A percentile compares a stretch with the other conserved stretches of the same genome.
Evolutionary conservation across 805 yeast species (phyloP).

Genomic region (Candida suzukii): DNA sequence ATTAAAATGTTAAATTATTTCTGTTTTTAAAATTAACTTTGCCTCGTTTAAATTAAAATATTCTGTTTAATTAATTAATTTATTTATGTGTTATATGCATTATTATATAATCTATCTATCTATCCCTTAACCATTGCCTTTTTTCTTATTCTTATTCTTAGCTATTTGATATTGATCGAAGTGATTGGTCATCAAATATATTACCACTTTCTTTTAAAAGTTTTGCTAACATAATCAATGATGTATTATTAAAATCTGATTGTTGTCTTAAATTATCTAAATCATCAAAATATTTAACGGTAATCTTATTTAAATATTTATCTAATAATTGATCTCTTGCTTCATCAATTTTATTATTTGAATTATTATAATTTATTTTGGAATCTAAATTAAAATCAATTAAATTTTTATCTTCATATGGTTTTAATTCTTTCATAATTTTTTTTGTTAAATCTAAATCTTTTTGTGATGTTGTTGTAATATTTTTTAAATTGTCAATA

Average conservation of each 20-base stretch:
- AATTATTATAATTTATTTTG: slow-evolving; percentile 22
- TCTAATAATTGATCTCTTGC: slow-evolving; percentile 35
- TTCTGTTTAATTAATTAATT: too few relatives aligned
- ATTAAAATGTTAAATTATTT: too few relatives aligned
- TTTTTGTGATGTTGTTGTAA: slow-evolving; percentile 3
- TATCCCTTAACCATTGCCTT: too few relatives aligned
- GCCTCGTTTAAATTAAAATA: too few relatives aligned
- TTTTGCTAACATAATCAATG: slow-evolving; percentile 50
- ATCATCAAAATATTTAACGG: slow-evolving; percentile 54
- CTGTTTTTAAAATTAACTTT: too few relatives aligned
- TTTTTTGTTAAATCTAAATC: slow-evolving; percentile 11
- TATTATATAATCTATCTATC: too few relatives aligned
- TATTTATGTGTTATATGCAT: too few relatives aligned
- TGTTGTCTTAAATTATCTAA: slow-evolving; percentile 52
- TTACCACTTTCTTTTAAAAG: slow-evolving; percentile 51
- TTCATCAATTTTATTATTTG: slow-evolving; percentile 20
- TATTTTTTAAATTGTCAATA: slow-evolving; percentile 20
- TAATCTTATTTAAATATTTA: slow-evolving; percentile 47
- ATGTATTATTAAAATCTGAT: slow-evolving; percentile 55
- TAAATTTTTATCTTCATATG: slow-evolving; percentile 4
- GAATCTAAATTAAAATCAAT: slow-evolving; percentile 5
- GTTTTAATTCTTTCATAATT: slow-evolving; percentile 3
- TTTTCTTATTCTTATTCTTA: not conserved
- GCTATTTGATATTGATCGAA: slow-evolving; percentile 16
- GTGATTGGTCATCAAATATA: slow-evolving; percentile 50